Evolutionary conservation across 768 basidiomycete genomes (phyloP).

Genomic region (Antrodiella citrinella): DNA sequence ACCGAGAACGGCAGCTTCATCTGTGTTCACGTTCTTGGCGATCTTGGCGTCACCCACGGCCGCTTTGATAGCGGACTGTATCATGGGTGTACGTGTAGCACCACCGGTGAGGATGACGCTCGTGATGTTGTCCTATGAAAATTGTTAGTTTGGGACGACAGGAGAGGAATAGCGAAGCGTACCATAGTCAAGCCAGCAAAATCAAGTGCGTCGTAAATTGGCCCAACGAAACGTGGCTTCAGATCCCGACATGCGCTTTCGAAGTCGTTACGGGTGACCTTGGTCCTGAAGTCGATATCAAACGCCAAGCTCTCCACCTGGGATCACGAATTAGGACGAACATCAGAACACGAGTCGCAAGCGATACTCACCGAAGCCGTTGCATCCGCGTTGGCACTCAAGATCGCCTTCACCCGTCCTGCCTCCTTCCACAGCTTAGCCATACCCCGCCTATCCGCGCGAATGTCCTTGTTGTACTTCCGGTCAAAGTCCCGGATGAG

Average conservation of each 20-base stretch:
- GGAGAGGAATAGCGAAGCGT: slow-evolving; percentile 19
- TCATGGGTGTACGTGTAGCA: slow-evolving; percentile 82
- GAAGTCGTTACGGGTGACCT: slow-evolving; percentile 70
- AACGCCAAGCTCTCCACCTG: slow-evolving; percentile 84
- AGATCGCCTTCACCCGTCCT: slow-evolving; percentile 78
- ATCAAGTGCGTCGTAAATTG: slow-evolving; percentile 66
- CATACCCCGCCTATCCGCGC: slow-evolving; percentile 75
- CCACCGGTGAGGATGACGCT: slow-evolving; percentile 95
- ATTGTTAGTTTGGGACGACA: too few relatives aligned
- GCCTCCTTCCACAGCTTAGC: slow-evolving; percentile 95
- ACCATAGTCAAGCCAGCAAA: slow-evolving; percentile 64
- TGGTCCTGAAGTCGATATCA: slow-evolving; percentile 84
- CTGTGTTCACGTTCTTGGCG: slow-evolving; percentile 92
- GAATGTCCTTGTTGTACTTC: slow-evolving; percentile 61
- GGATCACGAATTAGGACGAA: not conserved
- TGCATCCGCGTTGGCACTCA: slow-evolving; percentile 88
- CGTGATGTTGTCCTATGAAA: slow-evolving; percentile 66
- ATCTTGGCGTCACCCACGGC: slow-evolving; percentile 84
- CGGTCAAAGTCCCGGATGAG: slow-evolving; percentile 67
- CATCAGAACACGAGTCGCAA: not conserved
- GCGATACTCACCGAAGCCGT: slow-evolving; percentile 49
- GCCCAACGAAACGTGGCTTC: slow-evolving; percentile 52
- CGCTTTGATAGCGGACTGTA: slow-evolving; percentile 72
- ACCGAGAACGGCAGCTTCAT: slow-evolving; percentile 92
- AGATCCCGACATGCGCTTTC: slow-evolving; percentile 69